Conservation (phyloP, 2,329 filamentous ascomycete genomes). For the Hirsutella rhossiliensis region DNA sequence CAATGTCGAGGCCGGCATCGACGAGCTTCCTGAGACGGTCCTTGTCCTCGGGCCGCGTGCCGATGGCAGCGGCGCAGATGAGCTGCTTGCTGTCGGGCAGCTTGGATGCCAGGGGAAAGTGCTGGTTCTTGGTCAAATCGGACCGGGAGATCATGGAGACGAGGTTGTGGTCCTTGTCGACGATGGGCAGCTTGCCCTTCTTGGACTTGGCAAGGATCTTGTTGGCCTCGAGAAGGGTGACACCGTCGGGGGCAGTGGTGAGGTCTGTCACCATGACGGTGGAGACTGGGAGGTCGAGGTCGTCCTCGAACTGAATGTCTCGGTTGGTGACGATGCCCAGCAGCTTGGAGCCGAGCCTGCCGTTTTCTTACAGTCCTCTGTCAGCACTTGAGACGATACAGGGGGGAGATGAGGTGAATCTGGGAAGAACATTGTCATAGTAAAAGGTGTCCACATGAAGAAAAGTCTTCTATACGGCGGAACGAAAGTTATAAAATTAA, state of each 20-base stretch:
- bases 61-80: conserved; percentile 88
- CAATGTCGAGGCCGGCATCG: conserved; percentile 89
- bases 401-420: conserved; percentile 3
- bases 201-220: conserved; percentile 86
- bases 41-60: conserved; percentile 91
- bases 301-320: conserved; percentile 91
- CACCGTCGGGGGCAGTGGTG: conserved; percentile 73
- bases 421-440: conserved; percentile 16
- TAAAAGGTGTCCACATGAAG: conserved; percentile 61
- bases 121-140: conserved; percentile 96
- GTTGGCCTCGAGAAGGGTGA: conserved; percentile 81
- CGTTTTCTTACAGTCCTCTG: conserved; percentile 51
- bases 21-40: conserved; percentile 73
- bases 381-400: background rate
- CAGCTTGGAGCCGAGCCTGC: conserved; percentile 88
- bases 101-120: conserved; percentile 95
- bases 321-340: conserved; percentile 96
- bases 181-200: conserved; percentile 95
- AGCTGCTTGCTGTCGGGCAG: conserved; percentile 95
- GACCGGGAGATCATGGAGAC: conserved; percentile 88
- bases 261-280: conserved; percentile 94
- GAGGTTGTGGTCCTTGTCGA: conserved; percentile 72
- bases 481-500: conserved; percentile 99
- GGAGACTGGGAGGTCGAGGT: conserved; percentile 59
- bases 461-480: conserved; percentile 78